A percentile compares a stretch with the other conserved stretches of the same genome.
These are phyloP conservation scores for Crepidotus variabilis DNA, from an alignment of 768 basidiomycete species.

Conservation along the genomic window DNA sequence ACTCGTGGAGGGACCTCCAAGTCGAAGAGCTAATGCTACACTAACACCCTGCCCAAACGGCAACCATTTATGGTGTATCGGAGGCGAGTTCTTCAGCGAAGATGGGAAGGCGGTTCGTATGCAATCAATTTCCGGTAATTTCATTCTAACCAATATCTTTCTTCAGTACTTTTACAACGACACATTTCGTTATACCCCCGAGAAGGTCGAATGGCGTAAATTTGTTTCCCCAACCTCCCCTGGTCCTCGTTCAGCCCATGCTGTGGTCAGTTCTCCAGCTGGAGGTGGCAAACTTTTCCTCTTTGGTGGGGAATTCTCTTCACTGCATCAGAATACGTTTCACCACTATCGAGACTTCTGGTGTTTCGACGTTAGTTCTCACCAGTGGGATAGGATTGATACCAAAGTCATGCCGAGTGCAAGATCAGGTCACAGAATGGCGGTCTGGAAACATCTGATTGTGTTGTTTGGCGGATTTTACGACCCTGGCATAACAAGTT, in stretches of 20 bases:
- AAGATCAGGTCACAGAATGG: slow-evolving; percentile 87
- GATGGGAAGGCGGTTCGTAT: slow-evolving; percentile 69
- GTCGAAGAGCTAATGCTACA: slow-evolving; percentile 79
- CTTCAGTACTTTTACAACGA: slow-evolving; percentile 82
- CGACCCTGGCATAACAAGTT: slow-evolving; percentile 81
- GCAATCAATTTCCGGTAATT: background rate
- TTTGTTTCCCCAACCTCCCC: slow-evolving; percentile 84
- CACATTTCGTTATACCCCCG: slow-evolving; percentile 81
- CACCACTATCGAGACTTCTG: slow-evolving; percentile 91
- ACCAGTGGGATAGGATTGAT: slow-evolving; percentile 86
- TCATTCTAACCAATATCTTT: background rate
- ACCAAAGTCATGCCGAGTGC: slow-evolving; percentile 79
- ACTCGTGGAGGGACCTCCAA: slow-evolving; percentile 77
- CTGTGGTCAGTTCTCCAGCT: slow-evolving; percentile 65
- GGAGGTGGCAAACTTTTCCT: slow-evolving; percentile 87
- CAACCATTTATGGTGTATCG: slow-evolving; percentile 80
- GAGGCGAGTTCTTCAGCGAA: slow-evolving; percentile 85
- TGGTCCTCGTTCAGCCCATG: slow-evolving; percentile 85
- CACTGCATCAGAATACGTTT: slow-evolving; percentile 76
- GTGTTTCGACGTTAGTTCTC: slow-evolving; percentile 76
- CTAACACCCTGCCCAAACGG: slow-evolving; percentile 77
- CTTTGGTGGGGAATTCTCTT: slow-evolving; percentile 90
- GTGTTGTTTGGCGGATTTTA: slow-evolving; percentile 90
- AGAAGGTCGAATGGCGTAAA: slow-evolving; percentile 90
- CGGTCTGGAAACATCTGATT: slow-evolving; percentile 83